phyloP scores from a whole-genome alignment of 352 stramenopile genomes.

The Pythium biforme region DNA sequence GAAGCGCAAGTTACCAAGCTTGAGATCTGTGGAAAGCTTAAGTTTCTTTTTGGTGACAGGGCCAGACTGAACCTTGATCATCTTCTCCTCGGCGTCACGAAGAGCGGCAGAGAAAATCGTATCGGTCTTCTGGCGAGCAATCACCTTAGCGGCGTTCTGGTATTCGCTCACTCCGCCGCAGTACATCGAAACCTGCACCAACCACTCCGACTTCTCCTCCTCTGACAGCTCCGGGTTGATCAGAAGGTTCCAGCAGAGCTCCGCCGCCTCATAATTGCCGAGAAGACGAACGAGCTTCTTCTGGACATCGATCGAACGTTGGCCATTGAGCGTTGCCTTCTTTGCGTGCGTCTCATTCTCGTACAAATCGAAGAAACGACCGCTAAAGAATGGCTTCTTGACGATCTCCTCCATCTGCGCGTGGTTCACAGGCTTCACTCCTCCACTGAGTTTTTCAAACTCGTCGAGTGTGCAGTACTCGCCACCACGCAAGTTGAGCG shows the following conservation, averaged over 20 bases:
- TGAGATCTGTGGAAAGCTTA: constrained; percentile 28
- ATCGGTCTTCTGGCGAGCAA: constrained; percentile 32
- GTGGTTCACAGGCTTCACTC: constrained; percentile 22
- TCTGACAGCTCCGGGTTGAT: constrained; percentile 26
- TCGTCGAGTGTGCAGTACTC: constrained; percentile 35
- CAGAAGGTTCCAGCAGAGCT: constrained; percentile 30
- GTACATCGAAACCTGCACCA: constrained; percentile 24
- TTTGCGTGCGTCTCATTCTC: constrained; percentile 29
- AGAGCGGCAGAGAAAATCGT: constrained; percentile 29
- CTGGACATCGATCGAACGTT: constrained; percentile 32
- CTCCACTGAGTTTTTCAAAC: constrained; percentile 33
- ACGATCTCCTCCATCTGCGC: constrained; percentile 32
- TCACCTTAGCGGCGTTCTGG: constrained; percentile 33
- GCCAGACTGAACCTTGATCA: constrained; percentile 13
- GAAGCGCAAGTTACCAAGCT: constrained; percentile 36
- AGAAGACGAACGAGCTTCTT: constrained; percentile 39
- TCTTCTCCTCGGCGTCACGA: constrained; percentile 26
- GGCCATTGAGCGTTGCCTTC: constrained; percentile 18
- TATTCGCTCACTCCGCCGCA: constrained; percentile 44
- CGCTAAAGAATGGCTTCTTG: constrained; percentile 24
- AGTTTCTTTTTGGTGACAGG: constrained; percentile 27
- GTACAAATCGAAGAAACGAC: constrained; percentile 36
- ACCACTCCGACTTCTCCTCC: constrained; percentile 28
- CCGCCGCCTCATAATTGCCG: constrained; percentile 33
- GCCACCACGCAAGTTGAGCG: constrained; percentile 37